Percentiles rank a stretch among this genome's conserved stretches.
Conservation (phyloP, 371 early-diverging fungal species). For the Nematocida ausubeli region DNA sequence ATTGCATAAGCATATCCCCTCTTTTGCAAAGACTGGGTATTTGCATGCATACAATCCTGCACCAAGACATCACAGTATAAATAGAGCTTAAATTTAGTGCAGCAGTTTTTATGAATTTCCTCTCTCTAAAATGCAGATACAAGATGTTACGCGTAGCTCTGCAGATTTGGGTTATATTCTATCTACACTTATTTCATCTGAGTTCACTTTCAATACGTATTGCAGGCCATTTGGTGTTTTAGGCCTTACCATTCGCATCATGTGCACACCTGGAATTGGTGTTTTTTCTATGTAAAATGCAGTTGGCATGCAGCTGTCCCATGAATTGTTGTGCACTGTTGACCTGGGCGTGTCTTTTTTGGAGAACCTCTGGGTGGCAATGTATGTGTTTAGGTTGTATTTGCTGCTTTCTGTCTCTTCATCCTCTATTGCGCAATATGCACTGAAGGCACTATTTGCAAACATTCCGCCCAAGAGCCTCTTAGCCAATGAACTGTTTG, state of each 20-base stretch:
- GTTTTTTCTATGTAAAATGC: slow-evolving; percentile 1
- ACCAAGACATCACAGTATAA: too few relatives aligned
- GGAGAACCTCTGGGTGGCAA: not conserved
- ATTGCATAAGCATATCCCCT: too few relatives aligned
- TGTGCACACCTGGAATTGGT: not conserved
- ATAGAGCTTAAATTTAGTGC: too few relatives aligned
- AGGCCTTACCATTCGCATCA: not conserved
- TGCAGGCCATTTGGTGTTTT: not conserved
- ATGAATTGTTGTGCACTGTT: not conserved
- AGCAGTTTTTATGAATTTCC: too few relatives aligned
- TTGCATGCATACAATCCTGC: too few relatives aligned
- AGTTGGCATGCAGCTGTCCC: slow-evolving; percentile 32
- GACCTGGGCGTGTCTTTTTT: not conserved
- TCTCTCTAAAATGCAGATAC: too few relatives aligned
- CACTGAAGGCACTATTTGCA: not conserved
- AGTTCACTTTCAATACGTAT: not conserved
- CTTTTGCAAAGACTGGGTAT: too few relatives aligned
- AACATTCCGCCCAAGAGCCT: not conserved
- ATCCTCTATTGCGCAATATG: not conserved
- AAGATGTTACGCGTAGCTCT: too few relatives aligned
- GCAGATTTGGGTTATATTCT: not conserved
- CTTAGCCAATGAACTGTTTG: not conserved
- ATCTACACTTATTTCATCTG: not conserved
- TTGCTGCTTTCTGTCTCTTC: not conserved
- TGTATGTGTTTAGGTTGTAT: not conserved